These are phyloP conservation scores for Hibiscus tridactylites DNA, from an alignment of 345 rosid species.

Conservation along the genomic window DNA sequence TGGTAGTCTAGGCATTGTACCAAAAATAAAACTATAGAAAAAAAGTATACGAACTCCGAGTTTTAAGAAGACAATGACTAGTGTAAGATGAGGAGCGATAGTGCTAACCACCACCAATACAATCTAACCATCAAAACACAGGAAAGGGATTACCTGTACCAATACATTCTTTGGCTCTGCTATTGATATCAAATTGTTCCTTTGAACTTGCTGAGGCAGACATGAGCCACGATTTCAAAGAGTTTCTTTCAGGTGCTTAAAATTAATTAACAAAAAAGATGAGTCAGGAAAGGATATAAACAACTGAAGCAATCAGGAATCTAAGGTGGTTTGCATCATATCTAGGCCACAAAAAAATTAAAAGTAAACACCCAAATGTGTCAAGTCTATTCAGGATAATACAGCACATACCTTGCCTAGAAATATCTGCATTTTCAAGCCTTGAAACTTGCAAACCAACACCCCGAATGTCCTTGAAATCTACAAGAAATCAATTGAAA, in stretches of 20 bases:
- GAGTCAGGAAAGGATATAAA: slow-evolving; percentile 9
- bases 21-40: neutral
- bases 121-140: neutral
- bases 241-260: slow-evolving; percentile 41
- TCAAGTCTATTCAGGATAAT: slow-evolving; percentile 11
- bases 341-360: neutral
- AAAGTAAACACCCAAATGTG: neutral
- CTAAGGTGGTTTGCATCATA: neutral
- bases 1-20: neutral
- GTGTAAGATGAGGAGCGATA: neutral
- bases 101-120: neutral
- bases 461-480: slow-evolving; percentile 80
- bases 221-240: slow-evolving; percentile 64
- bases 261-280: slow-evolving; percentile 3
- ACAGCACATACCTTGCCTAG: slow-evolving; percentile 44
- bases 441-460: slow-evolving; percentile 94
- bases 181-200: slow-evolving; percentile 17
- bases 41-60: neutral
- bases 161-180: slow-evolving; percentile 19
- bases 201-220: slow-evolving; percentile 39
- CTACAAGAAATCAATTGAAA: slow-evolving; percentile 22
- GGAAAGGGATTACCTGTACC: slow-evolving; percentile 31
- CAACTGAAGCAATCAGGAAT: neutral
- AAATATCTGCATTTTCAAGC: slow-evolving; percentile 62
- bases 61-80: neutral